Evolutionary conservation across 257 asterid species (phyloP), one percentile per base, ranked within the genome.

Genomic region (Lantana camara): DNA sequence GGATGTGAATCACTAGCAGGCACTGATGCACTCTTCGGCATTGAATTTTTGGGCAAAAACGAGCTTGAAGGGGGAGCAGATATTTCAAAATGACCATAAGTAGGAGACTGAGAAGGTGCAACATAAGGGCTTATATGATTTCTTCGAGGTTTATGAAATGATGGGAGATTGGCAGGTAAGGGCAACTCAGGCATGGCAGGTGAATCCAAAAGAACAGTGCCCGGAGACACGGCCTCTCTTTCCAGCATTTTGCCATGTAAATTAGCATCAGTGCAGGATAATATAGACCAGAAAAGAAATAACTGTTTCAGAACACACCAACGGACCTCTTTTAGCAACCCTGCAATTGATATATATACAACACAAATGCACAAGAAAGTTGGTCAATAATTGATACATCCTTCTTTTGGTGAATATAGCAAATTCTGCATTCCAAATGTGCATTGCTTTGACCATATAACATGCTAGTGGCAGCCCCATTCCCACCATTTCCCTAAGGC

Each of bases 11-110:
- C 73, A 69, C 66, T 82, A 29, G 79, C 44, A 37, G 90, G 75
- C 30, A 69, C 74, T 45, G 71, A 55, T 49, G 75, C 85, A 44
- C 76, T 80, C 75, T 79, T 86, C 71, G 73, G 63, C n/a, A n/a
- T n/a, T n/a, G n/a, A n/a, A n/a, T n/a, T n/a, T n/a, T n/a, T n/a
- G n/a, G n/a, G n/a, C n/a, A n/a, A n/a, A n/a, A n/a, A n/a, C 90
- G 92, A 75, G 62, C 81, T 74, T 57, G 85, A 69, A 72, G 90
- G 93, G 51, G 95, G 84, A 29, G 71, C 52, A 45, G 85, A 80
- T 44, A 80, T 77, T 77, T 73, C 75, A 62, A 81, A 73, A 63
- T 85, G 95, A 52, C 82, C 95, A 56, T 67, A 75, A 64, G 59
- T 72, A 80, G 90, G 95, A 42, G 88, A 68, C 54, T 62, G 81